Percentiles rank a stretch among this genome's conserved stretches.
Conservation (phyloP, 441 rosid genomes). For the Macaranga tanarius region DNA sequence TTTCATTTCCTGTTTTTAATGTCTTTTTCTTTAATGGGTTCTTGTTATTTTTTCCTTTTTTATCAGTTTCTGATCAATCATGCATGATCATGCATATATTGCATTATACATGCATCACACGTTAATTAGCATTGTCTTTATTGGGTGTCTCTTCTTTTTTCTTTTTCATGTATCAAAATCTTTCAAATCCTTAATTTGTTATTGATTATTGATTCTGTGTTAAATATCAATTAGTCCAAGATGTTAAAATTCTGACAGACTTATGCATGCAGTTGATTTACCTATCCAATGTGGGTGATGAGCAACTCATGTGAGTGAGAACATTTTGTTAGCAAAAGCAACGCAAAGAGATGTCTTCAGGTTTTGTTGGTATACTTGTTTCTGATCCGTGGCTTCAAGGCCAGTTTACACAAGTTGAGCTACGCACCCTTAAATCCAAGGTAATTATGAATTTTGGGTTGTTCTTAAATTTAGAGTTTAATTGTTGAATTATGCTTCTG, state of each 20-base stretch:
- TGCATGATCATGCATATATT: background rate
- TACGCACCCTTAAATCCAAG: slow-evolving; percentile 89
- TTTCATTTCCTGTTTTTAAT: background rate
- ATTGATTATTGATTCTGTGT: background rate
- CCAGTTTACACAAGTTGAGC: slow-evolving; percentile 98
- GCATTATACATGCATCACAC: slow-evolving; percentile 17
- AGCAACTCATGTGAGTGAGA: slow-evolving; percentile 11
- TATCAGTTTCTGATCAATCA: background rate
- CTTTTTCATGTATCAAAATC: background rate
- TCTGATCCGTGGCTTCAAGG: slow-evolving; percentile 99
- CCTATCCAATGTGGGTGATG: background rate
- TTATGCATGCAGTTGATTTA: background rate
- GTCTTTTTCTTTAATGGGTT: slow-evolving; percentile 8
- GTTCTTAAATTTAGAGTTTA: background rate
- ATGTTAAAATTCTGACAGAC: background rate
- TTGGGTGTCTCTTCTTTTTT: slow-evolving; percentile 22
- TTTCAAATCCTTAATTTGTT: background rate
- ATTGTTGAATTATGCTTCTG: slow-evolving; percentile 5
- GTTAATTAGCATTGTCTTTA: slow-evolving; percentile 9
- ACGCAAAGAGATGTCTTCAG: slow-evolving; percentile 53
- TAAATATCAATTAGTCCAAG: background rate
- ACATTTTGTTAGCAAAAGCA: slow-evolving; percentile 20
- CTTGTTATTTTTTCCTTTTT: background rate
- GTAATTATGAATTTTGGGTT: slow-evolving; percentile 28
- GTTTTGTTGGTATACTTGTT: slow-evolving; percentile 85